Conservation (phyloP, 225 moss, liverwort and hornwort genomes). For the Asterella californica region DNA sequence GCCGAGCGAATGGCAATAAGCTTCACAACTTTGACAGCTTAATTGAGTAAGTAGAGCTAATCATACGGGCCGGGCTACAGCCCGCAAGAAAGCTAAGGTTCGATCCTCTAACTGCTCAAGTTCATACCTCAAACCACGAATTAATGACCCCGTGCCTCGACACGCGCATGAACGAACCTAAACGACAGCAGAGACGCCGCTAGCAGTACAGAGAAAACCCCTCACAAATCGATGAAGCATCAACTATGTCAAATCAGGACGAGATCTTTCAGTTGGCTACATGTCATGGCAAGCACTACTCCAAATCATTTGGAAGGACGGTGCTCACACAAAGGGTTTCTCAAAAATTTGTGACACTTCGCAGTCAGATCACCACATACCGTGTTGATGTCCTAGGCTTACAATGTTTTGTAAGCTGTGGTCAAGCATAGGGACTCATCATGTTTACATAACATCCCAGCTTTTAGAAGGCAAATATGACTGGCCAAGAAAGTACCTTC, state of each 20-base stretch:
- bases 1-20: neutral
- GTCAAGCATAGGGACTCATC: neutral
- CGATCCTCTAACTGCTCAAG: neutral
- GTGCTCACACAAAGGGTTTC: constrained; percentile 7
- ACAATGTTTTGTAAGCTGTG: neutral
- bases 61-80: neutral
- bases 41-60: neutral
- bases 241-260: neutral
- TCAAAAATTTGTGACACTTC: constrained; percentile 17
- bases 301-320: neutral
- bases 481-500: constrained; percentile 7
- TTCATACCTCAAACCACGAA: neutral
- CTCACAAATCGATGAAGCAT: neutral
- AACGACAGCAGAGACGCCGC: neutral
- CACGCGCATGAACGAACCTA: neutral
- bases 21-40: neutral
- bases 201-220: neutral
- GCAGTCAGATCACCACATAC: constrained; percentile 17
- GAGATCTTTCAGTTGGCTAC: neutral
- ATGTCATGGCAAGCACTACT: neutral
- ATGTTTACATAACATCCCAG: constrained; percentile 5
- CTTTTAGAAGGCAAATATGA: neutral
- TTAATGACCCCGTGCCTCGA: neutral
- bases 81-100: neutral
- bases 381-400: constrained; percentile 4